A percentile compares a stretch with the other conserved stretches of the same genome.
phyloP scores from a whole-genome alignment of 345 rosid genomes.

The Eucalyptus camaldulensis region DNA sequence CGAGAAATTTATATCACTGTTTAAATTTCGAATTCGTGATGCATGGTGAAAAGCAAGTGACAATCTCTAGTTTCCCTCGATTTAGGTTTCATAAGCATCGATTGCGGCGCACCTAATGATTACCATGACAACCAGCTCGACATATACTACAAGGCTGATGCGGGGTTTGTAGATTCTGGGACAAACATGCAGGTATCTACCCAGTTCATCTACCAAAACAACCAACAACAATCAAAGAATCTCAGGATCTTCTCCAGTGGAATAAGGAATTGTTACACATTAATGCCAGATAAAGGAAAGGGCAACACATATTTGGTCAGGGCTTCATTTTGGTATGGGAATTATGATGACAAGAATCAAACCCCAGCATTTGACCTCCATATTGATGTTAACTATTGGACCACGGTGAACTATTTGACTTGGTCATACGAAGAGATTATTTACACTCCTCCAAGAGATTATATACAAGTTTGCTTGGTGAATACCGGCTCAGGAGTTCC shows the following conservation, averaged over 20 bases:
- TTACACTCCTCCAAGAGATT: constrained; percentile 3
- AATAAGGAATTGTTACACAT: constrained; percentile 13
- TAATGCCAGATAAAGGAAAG: background rate
- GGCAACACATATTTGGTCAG: constrained; percentile 30
- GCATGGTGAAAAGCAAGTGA: background rate
- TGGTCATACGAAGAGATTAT: constrained; percentile 36
- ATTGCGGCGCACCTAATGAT: constrained; percentile 1
- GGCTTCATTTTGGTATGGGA: constrained; percentile 35
- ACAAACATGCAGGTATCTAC: background rate
- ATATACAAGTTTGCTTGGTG: constrained; percentile 25
- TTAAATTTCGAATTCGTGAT: background rate
- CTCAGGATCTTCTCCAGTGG: constrained; percentile 13
- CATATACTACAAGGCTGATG: background rate
- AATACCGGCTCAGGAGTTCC: constrained; percentile 37
- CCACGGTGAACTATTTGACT: no score
- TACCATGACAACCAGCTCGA: background rate
- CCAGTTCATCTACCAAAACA: background rate
- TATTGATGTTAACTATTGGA: constrained; percentile 39
- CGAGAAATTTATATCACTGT: background rate
- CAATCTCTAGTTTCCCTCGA: background rate
- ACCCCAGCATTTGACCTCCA: constrained; percentile 29
- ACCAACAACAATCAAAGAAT: background rate
- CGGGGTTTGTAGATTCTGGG: background rate
- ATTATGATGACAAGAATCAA: constrained; percentile 22
- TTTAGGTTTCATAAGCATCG: constrained; percentile 10